phyloP scores from a whole-genome alignment of 192 early-diverging fungal genomes.

The Linnemannia schmuckeri region DNA sequence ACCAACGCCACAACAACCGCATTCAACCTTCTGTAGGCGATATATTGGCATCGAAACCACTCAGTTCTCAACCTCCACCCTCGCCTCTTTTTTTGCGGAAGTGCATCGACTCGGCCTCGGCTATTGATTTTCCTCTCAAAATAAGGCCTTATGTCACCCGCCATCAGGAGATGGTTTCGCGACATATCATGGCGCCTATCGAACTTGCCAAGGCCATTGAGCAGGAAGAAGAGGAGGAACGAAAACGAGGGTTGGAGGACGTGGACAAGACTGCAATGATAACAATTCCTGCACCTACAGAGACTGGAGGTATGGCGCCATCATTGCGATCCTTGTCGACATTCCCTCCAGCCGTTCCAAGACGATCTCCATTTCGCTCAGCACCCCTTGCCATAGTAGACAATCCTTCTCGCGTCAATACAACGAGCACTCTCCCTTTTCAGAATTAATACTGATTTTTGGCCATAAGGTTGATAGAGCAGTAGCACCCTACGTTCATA shows the following conservation, averaged over 20 bases:
- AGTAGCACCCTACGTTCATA: no score
- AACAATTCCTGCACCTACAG: not conserved
- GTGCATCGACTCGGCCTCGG: not conserved
- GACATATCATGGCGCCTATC: slow-evolving; percentile 34
- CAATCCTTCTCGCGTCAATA: not conserved
- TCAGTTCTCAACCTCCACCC: not conserved
- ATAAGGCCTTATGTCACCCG: not conserved
- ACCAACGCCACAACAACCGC: not conserved
- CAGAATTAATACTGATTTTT: no score
- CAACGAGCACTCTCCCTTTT: no score
- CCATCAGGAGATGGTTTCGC: not conserved
- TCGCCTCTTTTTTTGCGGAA: not conserved
- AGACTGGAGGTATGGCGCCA: not conserved
- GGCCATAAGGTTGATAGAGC: no score
- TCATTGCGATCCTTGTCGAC: not conserved
- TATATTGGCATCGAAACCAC: not conserved
- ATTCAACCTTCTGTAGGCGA: not conserved
- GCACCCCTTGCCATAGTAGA: not conserved
- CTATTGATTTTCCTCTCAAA: not conserved
- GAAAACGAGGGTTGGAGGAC: not conserved
- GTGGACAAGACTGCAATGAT: not conserved
- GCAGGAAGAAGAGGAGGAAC: slow-evolving; percentile 33
- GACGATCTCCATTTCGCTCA: slow-evolving; percentile 20
- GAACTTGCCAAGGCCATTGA: slow-evolving; percentile 28
- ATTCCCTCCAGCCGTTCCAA: not conserved